Conservation (phyloP, 768 basidiomycete genomes). For the Lentinula guzmanii region DNA sequence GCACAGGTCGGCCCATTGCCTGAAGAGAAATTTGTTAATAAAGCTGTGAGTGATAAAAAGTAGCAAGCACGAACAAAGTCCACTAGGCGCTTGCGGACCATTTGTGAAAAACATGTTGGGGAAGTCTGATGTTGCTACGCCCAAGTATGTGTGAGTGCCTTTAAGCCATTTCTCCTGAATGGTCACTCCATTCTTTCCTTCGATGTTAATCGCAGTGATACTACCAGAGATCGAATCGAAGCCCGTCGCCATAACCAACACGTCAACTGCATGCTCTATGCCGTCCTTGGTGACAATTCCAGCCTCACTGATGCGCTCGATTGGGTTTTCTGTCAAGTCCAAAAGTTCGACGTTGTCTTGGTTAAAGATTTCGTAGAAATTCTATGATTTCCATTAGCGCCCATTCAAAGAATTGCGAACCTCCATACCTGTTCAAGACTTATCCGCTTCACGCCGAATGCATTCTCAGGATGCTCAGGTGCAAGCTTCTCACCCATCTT, state of each 20-base stretch:
- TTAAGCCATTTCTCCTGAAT: slow-evolving; percentile 12
- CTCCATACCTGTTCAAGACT: slow-evolving; percentile 3
- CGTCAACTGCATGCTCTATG: slow-evolving; percentile 3
- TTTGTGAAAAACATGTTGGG: slow-evolving; percentile 14
- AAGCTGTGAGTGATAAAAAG: neutral
- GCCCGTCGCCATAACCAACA: slow-evolving; percentile 7
- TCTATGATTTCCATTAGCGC: neutral
- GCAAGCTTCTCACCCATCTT: slow-evolving; percentile 8
- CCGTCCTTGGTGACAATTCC: slow-evolving; percentile 3
- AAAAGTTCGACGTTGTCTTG: slow-evolving; percentile 6
- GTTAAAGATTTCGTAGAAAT: slow-evolving; percentile 7
- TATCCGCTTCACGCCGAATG: slow-evolving; percentile 9
- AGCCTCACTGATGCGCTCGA: neutral
- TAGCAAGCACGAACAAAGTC: slow-evolving; percentile 4
- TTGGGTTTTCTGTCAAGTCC: neutral
- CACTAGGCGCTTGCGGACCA: slow-evolving; percentile 13
- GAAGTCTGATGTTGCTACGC: slow-evolving; percentile 9
- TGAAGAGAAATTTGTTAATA: neutral
- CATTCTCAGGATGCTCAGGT: slow-evolving; percentile 7
- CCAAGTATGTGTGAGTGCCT: slow-evolving; percentile 11
- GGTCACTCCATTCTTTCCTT: slow-evolving; percentile 10
- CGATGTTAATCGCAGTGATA: slow-evolving; percentile 12
- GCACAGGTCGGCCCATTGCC: slow-evolving; percentile 10
- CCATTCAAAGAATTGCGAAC: neutral
- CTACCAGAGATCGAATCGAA: slow-evolving; percentile 14